These are phyloP conservation scores for Vaccinium vitisidaea DNA, from an alignment of 148 eudicot species.

Conservation along the genomic window DNA sequence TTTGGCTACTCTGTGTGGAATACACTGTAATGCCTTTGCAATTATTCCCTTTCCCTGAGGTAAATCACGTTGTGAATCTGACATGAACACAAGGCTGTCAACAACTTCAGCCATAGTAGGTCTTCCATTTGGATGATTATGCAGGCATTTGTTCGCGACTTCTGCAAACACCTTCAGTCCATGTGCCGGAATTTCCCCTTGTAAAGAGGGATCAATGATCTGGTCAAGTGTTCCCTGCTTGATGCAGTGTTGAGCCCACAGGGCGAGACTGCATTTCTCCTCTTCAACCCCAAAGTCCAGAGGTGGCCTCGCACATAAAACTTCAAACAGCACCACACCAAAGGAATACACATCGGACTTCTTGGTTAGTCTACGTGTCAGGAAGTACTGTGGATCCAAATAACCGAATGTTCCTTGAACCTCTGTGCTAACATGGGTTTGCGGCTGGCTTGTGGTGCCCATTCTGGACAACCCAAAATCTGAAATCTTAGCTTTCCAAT, in stretches of 20 bases:
- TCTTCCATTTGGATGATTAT: slow-evolving; percentile 15
- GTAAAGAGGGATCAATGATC: slow-evolving; percentile 19
- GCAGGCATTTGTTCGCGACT: slow-evolving; percentile 20
- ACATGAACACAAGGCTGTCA: slow-evolving; percentile 12
- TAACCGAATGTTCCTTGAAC: slow-evolving; percentile 33
- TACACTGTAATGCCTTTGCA: neutral
- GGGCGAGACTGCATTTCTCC: slow-evolving; percentile 6
- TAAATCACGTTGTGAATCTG: neutral
- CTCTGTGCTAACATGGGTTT: slow-evolving; percentile 24
- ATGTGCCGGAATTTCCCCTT: slow-evolving; percentile 6
- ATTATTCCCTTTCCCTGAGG: neutral
- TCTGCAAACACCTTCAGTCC: slow-evolving; percentile 16
- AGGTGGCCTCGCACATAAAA: slow-evolving; percentile 24
- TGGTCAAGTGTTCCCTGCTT: slow-evolving; percentile 5
- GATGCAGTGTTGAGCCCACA: slow-evolving; percentile 25
- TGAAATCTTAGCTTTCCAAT: slow-evolving; percentile 36
- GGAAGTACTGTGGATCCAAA: slow-evolving; percentile 11
- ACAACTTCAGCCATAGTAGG: slow-evolving; percentile 33
- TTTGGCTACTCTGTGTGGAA: neutral
- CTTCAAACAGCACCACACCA: slow-evolving; percentile 36
- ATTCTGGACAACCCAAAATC: slow-evolving; percentile 35
- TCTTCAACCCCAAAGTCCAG: neutral
- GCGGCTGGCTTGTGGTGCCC: neutral
- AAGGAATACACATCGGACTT: slow-evolving; percentile 27
- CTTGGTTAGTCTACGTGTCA: slow-evolving; percentile 20